Percentiles rank a stretch among this genome's conserved stretches.
phyloP scores from a whole-genome alignment of 345 rosid genomes.

The Combretum micranthum region DNA sequence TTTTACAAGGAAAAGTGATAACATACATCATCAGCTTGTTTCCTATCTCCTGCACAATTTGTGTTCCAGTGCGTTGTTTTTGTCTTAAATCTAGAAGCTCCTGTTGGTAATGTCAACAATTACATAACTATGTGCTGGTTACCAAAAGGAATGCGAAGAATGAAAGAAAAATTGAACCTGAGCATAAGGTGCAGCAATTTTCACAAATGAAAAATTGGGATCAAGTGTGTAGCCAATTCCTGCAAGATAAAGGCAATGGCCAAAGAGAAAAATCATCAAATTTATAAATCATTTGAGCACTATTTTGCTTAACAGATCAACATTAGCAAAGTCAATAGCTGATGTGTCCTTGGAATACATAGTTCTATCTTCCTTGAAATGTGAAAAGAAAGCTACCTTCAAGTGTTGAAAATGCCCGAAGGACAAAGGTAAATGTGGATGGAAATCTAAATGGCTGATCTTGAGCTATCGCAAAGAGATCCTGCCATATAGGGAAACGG shows the following conservation, averaged over 20 bases:
- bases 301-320: too few relatives aligned
- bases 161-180: slow-evolving; percentile 39
- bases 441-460: slow-evolving; percentile 97
- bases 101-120: slow-evolving; percentile 26
- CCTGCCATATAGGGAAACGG: slow-evolving; percentile 34
- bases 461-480: slow-evolving; percentile 86
- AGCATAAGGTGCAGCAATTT: slow-evolving; percentile 90
- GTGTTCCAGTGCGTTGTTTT: slow-evolving; percentile 42
- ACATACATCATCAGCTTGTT: slow-evolving; percentile 82
- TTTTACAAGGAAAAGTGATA: background rate
- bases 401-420: slow-evolving; percentile 89
- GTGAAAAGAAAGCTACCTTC: slow-evolving; percentile 45
- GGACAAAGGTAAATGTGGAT: slow-evolving; percentile 77
- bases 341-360: too few relatives aligned
- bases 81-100: slow-evolving; percentile 78
- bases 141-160: background rate
- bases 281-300: too few relatives aligned
- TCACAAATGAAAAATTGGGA: slow-evolving; percentile 77
- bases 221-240: slow-evolving; percentile 84
- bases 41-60: slow-evolving; percentile 70
- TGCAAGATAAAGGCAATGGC: slow-evolving; percentile 23
- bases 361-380: too few relatives aligned
- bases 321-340: too few relatives aligned
- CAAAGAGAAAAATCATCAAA: slow-evolving; percentile 1
- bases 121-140: too few relatives aligned